Evolutionary conservation across 2,329 filamentous ascomycete species (phyloP), one percentile per base, ranked within the genome.

Genomic region (Samsoniella hepiali): DNA sequence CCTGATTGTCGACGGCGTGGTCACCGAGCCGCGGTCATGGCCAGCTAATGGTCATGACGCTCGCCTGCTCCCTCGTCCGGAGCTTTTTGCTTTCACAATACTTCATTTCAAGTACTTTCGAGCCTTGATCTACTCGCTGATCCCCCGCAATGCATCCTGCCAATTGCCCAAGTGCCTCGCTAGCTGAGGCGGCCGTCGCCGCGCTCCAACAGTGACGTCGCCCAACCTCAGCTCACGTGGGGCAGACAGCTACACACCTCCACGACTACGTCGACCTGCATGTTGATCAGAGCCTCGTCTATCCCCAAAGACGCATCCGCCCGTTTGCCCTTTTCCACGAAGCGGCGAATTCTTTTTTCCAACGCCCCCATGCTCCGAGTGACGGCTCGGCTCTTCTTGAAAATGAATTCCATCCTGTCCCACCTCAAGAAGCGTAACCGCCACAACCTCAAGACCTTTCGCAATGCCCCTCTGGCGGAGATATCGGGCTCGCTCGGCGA

Each of bases 401-500:
- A 31, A 49, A 60, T 63, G 59, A 47, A 51, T 34, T 55, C 63
- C 47, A 49, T 65, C 54, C 50, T 65, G 17, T 32, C 67, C 47
- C 67, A 71, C 49, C 42, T 75, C 31, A 71, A 71, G 44, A 74
- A 70, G 61, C 62, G 73, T 31, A 76, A 82, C 68, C 74, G 72
- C 58, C 77, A 83, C 70, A 86, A 85, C 75, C 69, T 82, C 65
- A 68, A 72, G 36, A 82, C 79, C 27, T 72, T 86, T 62, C 77
- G 78, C 47, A 72, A 71, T 60, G 74, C 77, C 5, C 82, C 84
- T 17, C 71, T 82, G 64, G 76, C 89, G 56, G 94, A 98, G 78
- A 86, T 98, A 60, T 96, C 94, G 1, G 94, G 94, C 58, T 91
- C 93, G 0, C 83, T 87, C 2, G 94, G 94, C 66, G 94, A 97